Conservation (phyloP, 805 yeast species). For the Ogataea zsoltii region DNA sequence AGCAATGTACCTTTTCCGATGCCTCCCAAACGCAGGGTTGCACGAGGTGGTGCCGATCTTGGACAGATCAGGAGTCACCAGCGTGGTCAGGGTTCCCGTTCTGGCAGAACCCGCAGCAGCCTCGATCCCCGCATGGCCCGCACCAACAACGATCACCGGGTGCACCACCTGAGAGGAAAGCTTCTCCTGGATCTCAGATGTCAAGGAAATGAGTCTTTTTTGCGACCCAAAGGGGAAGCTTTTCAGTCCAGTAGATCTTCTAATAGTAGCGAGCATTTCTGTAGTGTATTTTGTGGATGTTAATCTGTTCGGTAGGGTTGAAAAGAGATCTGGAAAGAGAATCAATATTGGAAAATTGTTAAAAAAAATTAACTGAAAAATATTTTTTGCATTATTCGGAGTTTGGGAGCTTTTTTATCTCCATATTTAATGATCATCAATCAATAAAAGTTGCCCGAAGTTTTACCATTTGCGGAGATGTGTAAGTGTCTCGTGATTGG, state of each 20-base stretch:
- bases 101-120: conserved; percentile 95
- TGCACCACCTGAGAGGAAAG: conserved; percentile 35
- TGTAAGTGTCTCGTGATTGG: no score
- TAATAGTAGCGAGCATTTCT: no score
- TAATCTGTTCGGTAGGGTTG: no score
- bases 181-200: conserved; percentile 37
- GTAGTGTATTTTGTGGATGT: no score
- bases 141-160: conserved; percentile 90
- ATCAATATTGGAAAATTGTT: no score
- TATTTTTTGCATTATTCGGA: no score
- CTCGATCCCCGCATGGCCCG: conserved; percentile 99
- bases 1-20: conserved; percentile 94
- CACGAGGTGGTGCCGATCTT: conserved; percentile 95
- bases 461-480: no score
- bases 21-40: conserved; percentile 96
- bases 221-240: neutral
- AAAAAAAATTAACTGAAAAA: no score
- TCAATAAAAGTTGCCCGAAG: no score
- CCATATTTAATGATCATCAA: no score
- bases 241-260: neutral
- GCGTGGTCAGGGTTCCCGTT: conserved; percentile 65
- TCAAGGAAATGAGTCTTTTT: conserved; percentile 28
- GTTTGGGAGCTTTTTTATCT: neutral
- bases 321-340: no score
- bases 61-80: conserved; percentile 72